Evolutionary conservation across 225 moss, liverwort and hornwort species (phyloP).

Genomic region (Physcomitrium patens): DNA sequence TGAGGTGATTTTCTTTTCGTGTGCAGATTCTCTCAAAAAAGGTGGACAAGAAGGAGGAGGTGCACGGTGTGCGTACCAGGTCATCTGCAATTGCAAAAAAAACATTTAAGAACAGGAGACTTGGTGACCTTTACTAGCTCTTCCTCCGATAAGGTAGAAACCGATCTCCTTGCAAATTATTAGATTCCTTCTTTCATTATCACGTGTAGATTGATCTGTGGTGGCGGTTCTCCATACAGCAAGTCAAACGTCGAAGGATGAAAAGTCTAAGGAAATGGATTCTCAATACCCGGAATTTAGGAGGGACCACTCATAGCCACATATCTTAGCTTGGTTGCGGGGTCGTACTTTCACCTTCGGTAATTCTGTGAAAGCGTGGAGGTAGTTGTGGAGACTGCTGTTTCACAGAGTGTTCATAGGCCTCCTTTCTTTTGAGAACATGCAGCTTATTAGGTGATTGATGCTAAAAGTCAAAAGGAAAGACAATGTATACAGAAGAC

Average conservation of each 20-base stretch:
- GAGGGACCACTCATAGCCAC: neutral
- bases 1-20: neutral
- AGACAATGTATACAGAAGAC: constrained; percentile 10
- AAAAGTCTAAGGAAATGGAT: neutral
- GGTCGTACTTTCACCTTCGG: neutral
- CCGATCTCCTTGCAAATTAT: neutral
- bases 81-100: constrained; percentile 8
- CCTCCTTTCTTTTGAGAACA: constrained; percentile 11
- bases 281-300: neutral
- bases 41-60: constrained; percentile 24
- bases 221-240: neutral
- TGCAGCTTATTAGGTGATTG: constrained; percentile 16
- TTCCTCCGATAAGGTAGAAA: constrained; percentile 22
- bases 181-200: constrained; percentile 8
- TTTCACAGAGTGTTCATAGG: neutral
- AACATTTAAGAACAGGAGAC: constrained; percentile 32
- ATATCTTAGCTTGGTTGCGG: neutral
- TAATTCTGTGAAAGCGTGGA: constrained; percentile 6
- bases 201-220: neutral
- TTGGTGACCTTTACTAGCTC: constrained; percentile 47
- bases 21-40: constrained; percentile 32
- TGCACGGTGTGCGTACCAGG: constrained; percentile 29
- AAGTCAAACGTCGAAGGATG: constrained; percentile 14
- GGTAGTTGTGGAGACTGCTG: neutral
- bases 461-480: no score